phyloP scores from a whole-genome alignment of 176 grass and related monocot species.

The Tillandsia leiboldiana region DNA sequence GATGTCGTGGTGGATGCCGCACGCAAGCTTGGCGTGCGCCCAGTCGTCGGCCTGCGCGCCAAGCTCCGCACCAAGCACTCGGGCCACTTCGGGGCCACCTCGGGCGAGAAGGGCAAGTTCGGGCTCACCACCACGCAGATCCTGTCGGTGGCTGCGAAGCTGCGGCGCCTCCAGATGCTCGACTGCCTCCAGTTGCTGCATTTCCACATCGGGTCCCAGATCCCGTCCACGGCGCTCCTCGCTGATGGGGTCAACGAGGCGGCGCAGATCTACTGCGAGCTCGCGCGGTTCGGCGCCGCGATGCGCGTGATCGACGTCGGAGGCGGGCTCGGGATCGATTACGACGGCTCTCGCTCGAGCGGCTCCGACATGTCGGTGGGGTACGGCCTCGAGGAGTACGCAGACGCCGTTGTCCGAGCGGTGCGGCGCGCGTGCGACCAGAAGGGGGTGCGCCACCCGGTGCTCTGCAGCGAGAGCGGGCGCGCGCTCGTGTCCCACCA shows the following conservation, averaged over 20 bases:
- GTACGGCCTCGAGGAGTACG: conserved; percentile 10
- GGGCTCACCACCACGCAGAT: conserved; percentile 16
- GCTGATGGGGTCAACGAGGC: conserved; percentile 14
- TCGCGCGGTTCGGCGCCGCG: conserved; percentile 4
- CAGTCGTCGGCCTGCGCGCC: conserved; percentile 12
- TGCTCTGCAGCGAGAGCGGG: conserved; percentile 19
- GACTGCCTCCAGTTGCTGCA: conserved; percentile 20
- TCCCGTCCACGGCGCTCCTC: conserved; percentile 10
- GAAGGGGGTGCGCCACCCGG: conserved; percentile 1
- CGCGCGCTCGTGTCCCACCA: conserved; percentile 15
- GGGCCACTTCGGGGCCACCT: conserved; percentile 19
- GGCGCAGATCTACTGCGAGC: conserved; percentile 16
- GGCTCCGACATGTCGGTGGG: conserved; percentile 10
- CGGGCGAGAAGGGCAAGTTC: conserved; percentile 20
- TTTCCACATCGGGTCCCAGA: conserved; percentile 21
- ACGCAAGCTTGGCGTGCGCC: conserved; percentile 5
- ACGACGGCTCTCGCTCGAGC: conserved; percentile 9
- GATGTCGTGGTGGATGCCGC: not conserved
- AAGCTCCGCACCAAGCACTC: conserved; percentile 22
- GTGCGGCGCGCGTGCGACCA: conserved; percentile 7
- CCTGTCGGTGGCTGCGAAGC: conserved; percentile 6
- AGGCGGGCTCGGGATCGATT: conserved; percentile 16
- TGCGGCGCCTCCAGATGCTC: conserved; percentile 8
- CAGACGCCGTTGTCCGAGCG: conserved; percentile 1
- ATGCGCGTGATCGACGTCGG: conserved; percentile 21